Evolutionary conservation across 495 filamentous ascomycete genomes (phyloP), one percentile per base, ranked within the genome.

Genomic region (Aspergillus biplanus): DNA sequence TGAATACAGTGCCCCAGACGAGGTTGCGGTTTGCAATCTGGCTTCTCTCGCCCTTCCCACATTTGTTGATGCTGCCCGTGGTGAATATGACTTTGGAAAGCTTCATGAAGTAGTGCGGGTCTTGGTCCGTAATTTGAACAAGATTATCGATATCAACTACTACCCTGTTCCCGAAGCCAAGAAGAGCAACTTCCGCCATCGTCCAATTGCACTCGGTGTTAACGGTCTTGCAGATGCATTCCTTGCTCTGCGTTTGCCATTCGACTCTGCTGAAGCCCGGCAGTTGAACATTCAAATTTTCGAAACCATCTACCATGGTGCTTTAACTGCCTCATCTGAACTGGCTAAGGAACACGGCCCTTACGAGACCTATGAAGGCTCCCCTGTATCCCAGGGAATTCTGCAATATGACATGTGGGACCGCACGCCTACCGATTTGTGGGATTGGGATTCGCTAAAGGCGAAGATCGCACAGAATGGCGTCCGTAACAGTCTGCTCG

Each of bases 371-470:
- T 99, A 97, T 71, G 84, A 92, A 68, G 95, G 95, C 58, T 97
- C 92, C 13, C 95, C 95, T 18, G 92, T 94, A 54, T 97, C 94
- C 4, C 87, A 98, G 78, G 95, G 95, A 55, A 92, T 95, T 70
- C 90, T 99, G 42, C 95, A 99, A 77, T 98, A 94, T 72, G 95
- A 99, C 77, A 96, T 99, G 93, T 99, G 95, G 95, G 88, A 91
- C 69, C 89, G 96, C 54, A 96, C 87, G 12, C 95, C 95, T 3
- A 92, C 89, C 56, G 90, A 92, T 67, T 90, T 99, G 33, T 99
- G 95, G 95, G 95, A 99, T 74, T 99, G 95, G 95, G 84, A 86
- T 67, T 73, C 87, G 6, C 83, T 99, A 69, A 97, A 97, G 84
- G 90, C 85, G 60, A 82, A 94, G 73, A 97, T 99, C 67, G 90